Base-by-base conservation (phyloP, 1,284 basidiomycete species). In the Xanthoconium separans region DNA sequence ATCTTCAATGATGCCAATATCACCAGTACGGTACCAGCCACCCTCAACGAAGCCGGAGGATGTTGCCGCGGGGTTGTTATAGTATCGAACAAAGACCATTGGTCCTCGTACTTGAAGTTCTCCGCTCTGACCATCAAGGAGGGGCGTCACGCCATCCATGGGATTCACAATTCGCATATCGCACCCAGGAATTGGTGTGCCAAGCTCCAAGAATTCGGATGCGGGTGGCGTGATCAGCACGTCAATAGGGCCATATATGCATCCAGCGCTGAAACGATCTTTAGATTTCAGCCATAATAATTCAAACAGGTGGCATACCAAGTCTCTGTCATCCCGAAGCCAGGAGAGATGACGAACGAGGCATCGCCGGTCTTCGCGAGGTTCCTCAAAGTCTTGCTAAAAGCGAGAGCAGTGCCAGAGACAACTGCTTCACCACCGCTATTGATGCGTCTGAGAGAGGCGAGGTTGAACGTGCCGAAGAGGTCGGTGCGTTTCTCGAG, bases 271-370 rank as follows among this genome's bases (percentile, higher is more conserved):
- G 37, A 37, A 41, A 47, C 1, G 3, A 24, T n/a, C 13, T 2
- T 58, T 20, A 53, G 47, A 27, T 29, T 24, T 3, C 16, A 29
- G 0, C 6, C 5, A 20, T 7, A 10, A 10, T 4, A 2, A 34
- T 31, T 34, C 2, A 9, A n/a, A 11, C 0, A 2, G 20, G 3
- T 4, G 40, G 50, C 68, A 41, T 51, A 68, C 70, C 70, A 71
- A 6, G 77, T 77, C 55, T 77, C 76, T 2, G 71, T 78, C 76
- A 77, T 77, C 42, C 76, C 76, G 39, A 77, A 77, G 6, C 75
- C 76, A 7, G 71, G 66, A 31, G 74, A 65, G 24, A 77, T 65
- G 15, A 61, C 63, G 48, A 73, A 70, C n/a, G 66, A 57, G 24
- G 50, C 46, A 24, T 67, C 34, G 1, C 72, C 65, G 10, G 63